phyloP scores from a whole-genome alignment of 2,329 filamentous ascomycete species.

The Aspergillus proliferans region DNA sequence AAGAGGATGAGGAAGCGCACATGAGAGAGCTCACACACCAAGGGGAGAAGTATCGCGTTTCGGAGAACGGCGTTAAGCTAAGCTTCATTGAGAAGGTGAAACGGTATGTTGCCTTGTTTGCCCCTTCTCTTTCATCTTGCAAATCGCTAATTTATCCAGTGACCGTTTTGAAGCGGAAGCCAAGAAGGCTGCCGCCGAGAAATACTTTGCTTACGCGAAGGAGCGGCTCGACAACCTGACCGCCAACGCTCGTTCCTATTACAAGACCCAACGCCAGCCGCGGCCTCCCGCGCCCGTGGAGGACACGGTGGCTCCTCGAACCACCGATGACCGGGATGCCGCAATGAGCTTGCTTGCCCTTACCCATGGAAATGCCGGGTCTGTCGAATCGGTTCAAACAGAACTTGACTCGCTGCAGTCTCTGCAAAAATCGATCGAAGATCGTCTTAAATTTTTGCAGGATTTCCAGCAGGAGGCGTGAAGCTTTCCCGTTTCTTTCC shows the following conservation, averaged over 20 bases:
- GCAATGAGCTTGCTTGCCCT: slow-evolving; percentile 27
- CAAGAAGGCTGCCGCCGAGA: slow-evolving; percentile 14
- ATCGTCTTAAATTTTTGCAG: slow-evolving; percentile 9
- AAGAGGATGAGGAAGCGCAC: slow-evolving; percentile 58
- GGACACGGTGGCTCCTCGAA: slow-evolving; percentile 19
- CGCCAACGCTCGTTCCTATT: slow-evolving; percentile 20
- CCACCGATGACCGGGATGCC: slow-evolving; percentile 25
- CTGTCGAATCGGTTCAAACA: neutral
- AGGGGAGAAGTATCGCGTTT: slow-evolving; percentile 48
- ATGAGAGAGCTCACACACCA: slow-evolving; percentile 20
- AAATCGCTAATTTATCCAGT: neutral
- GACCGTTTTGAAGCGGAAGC: slow-evolving; percentile 9
- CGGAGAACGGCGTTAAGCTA: slow-evolving; percentile 58
- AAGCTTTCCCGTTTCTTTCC: neutral
- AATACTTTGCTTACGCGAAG: slow-evolving; percentile 20
- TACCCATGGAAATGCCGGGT: slow-evolving; percentile 7
- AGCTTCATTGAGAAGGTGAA: slow-evolving; percentile 65
- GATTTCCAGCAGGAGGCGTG: neutral
- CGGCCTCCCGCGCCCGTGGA: slow-evolving; percentile 9
- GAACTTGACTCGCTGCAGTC: slow-evolving; percentile 26
- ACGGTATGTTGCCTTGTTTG: slow-evolving; percentile 21
- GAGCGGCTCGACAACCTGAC: slow-evolving; percentile 19
- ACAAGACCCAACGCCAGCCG: slow-evolving; percentile 18
- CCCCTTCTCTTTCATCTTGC: neutral
- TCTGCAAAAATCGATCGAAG: slow-evolving; percentile 25